A percentile compares a stretch with the other conserved stretches of the same genome.
Conservation (phyloP, 2,329 filamentous ascomycete species). For the Pyrenochaeta sp. region DNA sequence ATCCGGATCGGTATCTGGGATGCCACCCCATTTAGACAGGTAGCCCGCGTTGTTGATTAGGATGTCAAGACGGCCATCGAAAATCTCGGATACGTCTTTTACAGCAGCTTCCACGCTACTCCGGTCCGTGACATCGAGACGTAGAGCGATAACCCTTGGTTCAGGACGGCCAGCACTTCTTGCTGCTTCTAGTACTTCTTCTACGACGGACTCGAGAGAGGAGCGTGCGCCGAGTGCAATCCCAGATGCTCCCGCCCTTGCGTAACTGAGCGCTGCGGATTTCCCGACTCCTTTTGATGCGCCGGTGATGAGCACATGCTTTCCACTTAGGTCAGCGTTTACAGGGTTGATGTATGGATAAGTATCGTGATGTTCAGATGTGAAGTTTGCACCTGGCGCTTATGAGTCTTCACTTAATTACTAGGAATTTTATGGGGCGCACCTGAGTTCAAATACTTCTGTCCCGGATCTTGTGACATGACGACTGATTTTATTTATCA, state of each 20-base stretch:
- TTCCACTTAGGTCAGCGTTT: slow-evolving; percentile 44
- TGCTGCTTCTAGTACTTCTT: slow-evolving; percentile 50
- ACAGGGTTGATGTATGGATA: slow-evolving; percentile 61
- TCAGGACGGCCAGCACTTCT: slow-evolving; percentile 43
- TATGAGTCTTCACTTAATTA: not conserved
- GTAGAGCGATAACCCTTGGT: slow-evolving; percentile 50
- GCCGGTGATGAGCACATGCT: slow-evolving; percentile 62
- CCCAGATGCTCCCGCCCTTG: slow-evolving; percentile 61
- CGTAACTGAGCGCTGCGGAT: slow-evolving; percentile 63
- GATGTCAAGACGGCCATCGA: slow-evolving; percentile 50
- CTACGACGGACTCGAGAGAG: slow-evolving; percentile 45
- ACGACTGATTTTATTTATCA: not conserved
- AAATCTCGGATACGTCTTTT: slow-evolving; percentile 34
- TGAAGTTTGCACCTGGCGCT: slow-evolving; percentile 15
- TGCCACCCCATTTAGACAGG: slow-evolving; percentile 34
- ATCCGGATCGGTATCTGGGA: slow-evolving; percentile 49
- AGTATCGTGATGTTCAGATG: slow-evolving; percentile 56
- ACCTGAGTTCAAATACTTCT: not conserved
- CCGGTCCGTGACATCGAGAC: slow-evolving; percentile 55
- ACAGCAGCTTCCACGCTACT: slow-evolving; percentile 50
- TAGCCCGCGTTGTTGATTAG: slow-evolving; percentile 60
- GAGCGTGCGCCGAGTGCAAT: slow-evolving; percentile 65
- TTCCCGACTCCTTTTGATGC: slow-evolving; percentile 64
- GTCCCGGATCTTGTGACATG: not conserved
- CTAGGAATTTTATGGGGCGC: not conserved